Base-by-base conservation (phyloP, 192 early-diverging fungal genomes). In the Rhizophagus prolifer region DNA sequence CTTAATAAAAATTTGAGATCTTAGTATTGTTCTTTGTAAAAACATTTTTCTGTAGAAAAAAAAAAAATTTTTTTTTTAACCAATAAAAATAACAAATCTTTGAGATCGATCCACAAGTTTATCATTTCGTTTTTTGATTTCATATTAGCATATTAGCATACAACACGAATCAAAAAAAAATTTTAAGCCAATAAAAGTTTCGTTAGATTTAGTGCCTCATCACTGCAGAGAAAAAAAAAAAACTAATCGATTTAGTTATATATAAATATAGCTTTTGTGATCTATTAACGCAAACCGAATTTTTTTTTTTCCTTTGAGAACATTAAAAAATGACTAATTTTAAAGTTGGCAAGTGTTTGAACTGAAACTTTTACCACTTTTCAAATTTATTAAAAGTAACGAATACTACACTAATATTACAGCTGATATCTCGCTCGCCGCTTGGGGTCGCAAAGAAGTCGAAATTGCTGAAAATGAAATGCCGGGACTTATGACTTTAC, bases 361-460 rank as follows among this genome's bases (percentile, higher is more conserved):
- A 16, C 23, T 30, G 16, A 64, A 16, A 30, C 23, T 28, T 30
- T 25, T 25, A 64, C 16, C 62, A 19, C 23, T 64, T 54, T 21
- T 54, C 1, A 21, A 16, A 64, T 13, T 3, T 10, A 2, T 14
- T 28, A 30, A 13, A 19, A 14, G 5, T 16, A 30, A 9, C 16
- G 14, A 30, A 30, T 16, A 13, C 23, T 64, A 9, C 26, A 3
- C 6, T 64, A 14, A n/a, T 64, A 30, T 38, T 67, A 30, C 26
- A 74, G 80, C 80, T 62, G 83, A 84, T 46, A 82, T 80, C 63
- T 75, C 31, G 72, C 74, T 81, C 44, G 94, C 95, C 79, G 94
- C 94, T 79, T 99, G 91, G 89, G 97, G 95, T 81, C 94, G 96
- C 88, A 99, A 99, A 90, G 96, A 96, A 85, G 94, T 96, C 81